Evolutionary conservation across 371 early-diverging fungal species (phyloP).

Genomic region (Quaeritorhiza haematococci): DNA sequence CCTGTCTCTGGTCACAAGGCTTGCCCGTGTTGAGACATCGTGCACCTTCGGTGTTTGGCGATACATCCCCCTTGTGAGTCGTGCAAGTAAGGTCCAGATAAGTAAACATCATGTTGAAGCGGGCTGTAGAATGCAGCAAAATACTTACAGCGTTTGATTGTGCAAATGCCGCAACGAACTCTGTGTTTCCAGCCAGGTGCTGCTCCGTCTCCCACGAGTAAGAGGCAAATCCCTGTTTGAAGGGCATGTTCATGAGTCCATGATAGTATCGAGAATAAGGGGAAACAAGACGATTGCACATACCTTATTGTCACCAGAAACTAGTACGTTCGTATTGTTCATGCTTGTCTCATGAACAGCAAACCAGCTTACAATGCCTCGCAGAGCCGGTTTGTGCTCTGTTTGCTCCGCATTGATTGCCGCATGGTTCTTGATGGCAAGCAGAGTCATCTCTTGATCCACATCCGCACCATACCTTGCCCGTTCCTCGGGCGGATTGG

Average conservation of each 20-base stretch:
- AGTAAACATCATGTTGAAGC: background rate
- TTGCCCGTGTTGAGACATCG: slow-evolving; percentile 54
- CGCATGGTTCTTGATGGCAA: slow-evolving; percentile 17
- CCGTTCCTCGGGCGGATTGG: slow-evolving; percentile 51
- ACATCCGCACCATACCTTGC: slow-evolving; percentile 46
- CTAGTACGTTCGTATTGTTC: slow-evolving; percentile 46
- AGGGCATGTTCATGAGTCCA: too few relatives aligned
- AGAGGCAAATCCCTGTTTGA: slow-evolving; percentile 62
- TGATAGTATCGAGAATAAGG: slow-evolving; percentile 29
- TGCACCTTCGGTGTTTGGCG: slow-evolving; percentile 54
- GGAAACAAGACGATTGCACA: slow-evolving; percentile 54
- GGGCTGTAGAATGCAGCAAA: background rate
- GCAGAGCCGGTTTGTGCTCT: too few relatives aligned
- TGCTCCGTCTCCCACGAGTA: slow-evolving; percentile 43
- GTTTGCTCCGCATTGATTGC: background rate
- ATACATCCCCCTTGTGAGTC: slow-evolving; percentile 65
- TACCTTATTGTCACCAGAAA: slow-evolving; percentile 67
- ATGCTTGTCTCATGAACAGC: slow-evolving; percentile 62
- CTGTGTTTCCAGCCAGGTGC: slow-evolving; percentile 41
- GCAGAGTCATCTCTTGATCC: slow-evolving; percentile 52
- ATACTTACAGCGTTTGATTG: slow-evolving; percentile 47
- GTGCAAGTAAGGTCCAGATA: background rate
- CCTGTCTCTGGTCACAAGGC: slow-evolving; percentile 53
- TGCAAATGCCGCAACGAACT: slow-evolving; percentile 60
- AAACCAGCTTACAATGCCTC: slow-evolving; percentile 45